These are phyloP conservation scores for Nemania sp. DNA, from an alignment of 2,329 filamentous ascomycete species.

Conservation along the genomic window DNA sequence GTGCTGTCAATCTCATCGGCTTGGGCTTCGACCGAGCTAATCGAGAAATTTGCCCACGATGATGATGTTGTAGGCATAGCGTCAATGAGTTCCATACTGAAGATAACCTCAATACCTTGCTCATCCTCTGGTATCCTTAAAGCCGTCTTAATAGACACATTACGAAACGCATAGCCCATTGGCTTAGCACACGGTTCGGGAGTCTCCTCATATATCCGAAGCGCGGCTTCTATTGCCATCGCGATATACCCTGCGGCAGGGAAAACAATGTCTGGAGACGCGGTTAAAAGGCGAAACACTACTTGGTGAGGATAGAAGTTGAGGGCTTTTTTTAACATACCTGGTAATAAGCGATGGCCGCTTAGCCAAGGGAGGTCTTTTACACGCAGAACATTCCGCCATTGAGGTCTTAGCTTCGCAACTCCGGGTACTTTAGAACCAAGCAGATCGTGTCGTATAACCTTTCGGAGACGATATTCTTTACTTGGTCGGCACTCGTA, in stretches of 20 bases:
- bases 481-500: conserved; percentile 32
- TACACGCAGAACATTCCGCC: conserved; percentile 51
- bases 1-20: not conserved
- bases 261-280: not conserved
- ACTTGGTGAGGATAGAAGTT: too few species aligned
- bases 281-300: not conserved
- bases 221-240: conserved; percentile 29
- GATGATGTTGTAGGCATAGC: not conserved
- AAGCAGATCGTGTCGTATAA: conserved; percentile 23
- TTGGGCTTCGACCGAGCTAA: conserved; percentile 22
- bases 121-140: conserved; percentile 35
- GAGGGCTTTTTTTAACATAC: not conserved
- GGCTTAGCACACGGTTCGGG: not conserved
- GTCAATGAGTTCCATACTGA: conserved; percentile 16
- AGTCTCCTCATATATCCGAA: not conserved
- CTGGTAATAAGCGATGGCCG: conserved; percentile 46
- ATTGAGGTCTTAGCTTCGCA: conserved; percentile 46
- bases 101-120: conserved; percentile 29
- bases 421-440: conserved; percentile 34
- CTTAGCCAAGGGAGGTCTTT: conserved; percentile 53
- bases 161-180: conserved; percentile 19
- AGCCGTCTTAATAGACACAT: conserved; percentile 22
- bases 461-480: conserved; percentile 21
- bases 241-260: conserved; percentile 18
- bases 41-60: conserved; percentile 23